Evolutionary conservation across 176 grass and related monocot genomes (phyloP).

Genomic region (Lolium rigidum): DNA sequence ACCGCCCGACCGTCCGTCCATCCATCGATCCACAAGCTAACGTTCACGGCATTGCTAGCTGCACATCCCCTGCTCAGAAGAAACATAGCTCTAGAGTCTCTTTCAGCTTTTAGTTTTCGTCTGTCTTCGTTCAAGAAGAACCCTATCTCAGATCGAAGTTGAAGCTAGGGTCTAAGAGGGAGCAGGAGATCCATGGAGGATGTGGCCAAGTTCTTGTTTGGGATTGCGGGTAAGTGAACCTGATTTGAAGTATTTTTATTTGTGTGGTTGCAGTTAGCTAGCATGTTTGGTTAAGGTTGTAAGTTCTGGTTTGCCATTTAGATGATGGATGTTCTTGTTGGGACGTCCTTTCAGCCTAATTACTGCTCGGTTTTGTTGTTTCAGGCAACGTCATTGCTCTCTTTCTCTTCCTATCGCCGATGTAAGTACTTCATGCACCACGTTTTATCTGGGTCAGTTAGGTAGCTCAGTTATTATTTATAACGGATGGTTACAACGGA

Average conservation of each 20-base stretch:
- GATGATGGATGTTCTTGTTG: constrained; percentile 3
- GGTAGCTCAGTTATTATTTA: background rate
- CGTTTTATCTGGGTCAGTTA: background rate
- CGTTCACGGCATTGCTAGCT: background rate
- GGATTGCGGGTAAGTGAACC: constrained; percentile 53
- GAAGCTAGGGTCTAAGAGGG: background rate
- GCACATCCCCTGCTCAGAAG: background rate
- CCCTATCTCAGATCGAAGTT: background rate
- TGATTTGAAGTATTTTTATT: background rate
- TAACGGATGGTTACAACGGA: background rate
- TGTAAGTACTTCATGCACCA: constrained; percentile 49
- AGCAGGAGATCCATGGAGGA: constrained; percentile 47
- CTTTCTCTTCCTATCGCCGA: constrained; percentile 75
- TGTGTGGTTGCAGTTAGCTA: background rate
- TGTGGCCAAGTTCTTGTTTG: constrained; percentile 68
- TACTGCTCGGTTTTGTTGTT: background rate
- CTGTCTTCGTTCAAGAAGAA: background rate
- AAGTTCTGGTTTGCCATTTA: background rate
- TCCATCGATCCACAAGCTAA: constrained; percentile 26
- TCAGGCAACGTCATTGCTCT: constrained; percentile 79
- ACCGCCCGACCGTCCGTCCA: background rate
- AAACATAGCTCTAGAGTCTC: background rate
- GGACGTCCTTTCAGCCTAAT: background rate
- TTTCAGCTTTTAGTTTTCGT: background rate
- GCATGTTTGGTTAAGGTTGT: background rate